Percentiles rank a stretch among this genome's conserved stretches.
These are phyloP conservation scores for Microcera coccophila DNA, from an alignment of 2,329 filamentous ascomycete species.

Conservation along the genomic window DNA sequence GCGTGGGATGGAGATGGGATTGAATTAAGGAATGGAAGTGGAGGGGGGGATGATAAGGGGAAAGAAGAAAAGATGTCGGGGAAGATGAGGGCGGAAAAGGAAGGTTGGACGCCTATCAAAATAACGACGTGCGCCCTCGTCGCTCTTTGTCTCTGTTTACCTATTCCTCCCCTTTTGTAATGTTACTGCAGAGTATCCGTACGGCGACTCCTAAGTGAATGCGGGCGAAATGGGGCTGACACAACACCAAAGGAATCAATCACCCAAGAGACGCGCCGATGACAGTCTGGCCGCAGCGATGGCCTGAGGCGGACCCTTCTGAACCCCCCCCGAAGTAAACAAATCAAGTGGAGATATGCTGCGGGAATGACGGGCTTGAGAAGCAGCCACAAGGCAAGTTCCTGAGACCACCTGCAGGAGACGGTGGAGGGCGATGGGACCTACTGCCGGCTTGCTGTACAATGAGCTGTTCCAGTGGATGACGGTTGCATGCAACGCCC, in stretches of 20 bases:
- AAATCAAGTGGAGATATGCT: neutral
- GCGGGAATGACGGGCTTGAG: neutral
- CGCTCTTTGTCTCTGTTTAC: neutral
- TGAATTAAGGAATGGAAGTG: neutral
- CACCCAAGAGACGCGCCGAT: neutral
- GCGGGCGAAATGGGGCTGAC: neutral
- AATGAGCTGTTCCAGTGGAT: neutral
- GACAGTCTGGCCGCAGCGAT: too few relatives aligned
- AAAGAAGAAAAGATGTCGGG: neutral
- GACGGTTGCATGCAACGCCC: neutral
- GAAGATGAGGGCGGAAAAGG: neutral
- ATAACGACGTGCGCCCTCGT: neutral
- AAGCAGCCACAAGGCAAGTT: neutral
- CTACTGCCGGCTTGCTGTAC: conserved; percentile 1
- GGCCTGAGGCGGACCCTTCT: too few relatives aligned
- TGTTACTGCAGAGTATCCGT: too few relatives aligned
- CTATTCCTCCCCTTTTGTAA: too few relatives aligned
- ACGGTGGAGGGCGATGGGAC: neutral
- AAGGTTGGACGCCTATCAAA: neutral
- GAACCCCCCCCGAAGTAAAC: neutral
- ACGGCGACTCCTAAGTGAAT: neutral
- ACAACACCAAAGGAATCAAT: neutral
- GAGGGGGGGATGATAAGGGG: neutral
- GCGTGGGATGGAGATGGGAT: neutral
- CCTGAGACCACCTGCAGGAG: neutral